Percentiles rank a stretch among this genome's conserved stretches.
These are phyloP conservation scores for Lasiodiplodia hormozganensis DNA, from an alignment of 2,329 filamentous ascomycete genomes.

Conservation along the genomic window DNA sequence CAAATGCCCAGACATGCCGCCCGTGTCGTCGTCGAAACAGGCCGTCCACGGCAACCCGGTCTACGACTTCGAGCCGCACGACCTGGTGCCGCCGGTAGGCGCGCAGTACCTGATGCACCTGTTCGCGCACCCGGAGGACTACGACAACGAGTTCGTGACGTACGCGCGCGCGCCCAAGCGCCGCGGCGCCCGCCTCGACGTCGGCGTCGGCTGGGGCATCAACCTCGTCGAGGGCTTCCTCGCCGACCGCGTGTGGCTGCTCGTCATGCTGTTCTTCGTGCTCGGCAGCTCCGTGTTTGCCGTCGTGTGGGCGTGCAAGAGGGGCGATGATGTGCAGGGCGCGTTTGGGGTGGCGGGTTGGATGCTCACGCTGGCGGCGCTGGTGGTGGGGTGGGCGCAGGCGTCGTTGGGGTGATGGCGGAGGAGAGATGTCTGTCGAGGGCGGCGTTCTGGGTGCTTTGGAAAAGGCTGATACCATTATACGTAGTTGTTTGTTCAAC, in stretches of 20 bases:
- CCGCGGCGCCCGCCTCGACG: slow-evolving; percentile 40
- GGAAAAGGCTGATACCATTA: background rate
- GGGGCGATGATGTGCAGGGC: slow-evolving; percentile 46
- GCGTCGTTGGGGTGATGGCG: slow-evolving; percentile 37
- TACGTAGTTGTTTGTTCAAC: background rate
- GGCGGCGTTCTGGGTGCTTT: background rate
- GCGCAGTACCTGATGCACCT: slow-evolving; percentile 47
- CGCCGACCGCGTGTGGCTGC: slow-evolving; percentile 44
- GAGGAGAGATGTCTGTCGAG: background rate
- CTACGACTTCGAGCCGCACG: slow-evolving; percentile 47
- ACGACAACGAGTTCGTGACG: slow-evolving; percentile 47
- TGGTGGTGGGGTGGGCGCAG: slow-evolving; percentile 44
- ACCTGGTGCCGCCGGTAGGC: slow-evolving; percentile 49
- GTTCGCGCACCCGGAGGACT: slow-evolving; percentile 49
- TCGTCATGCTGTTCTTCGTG: slow-evolving; percentile 39
- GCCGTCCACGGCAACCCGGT: slow-evolving; percentile 20
- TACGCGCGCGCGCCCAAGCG: slow-evolving; percentile 46
- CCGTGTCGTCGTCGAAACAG: slow-evolving; percentile 2
- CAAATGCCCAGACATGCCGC: slow-evolving; percentile 47
- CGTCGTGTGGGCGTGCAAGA: slow-evolving; percentile 40
- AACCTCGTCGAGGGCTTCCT: slow-evolving; percentile 49
- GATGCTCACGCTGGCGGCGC: slow-evolving; percentile 42
- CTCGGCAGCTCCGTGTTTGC: slow-evolving; percentile 46
- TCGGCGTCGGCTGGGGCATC: slow-evolving; percentile 49
- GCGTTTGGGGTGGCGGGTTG: slow-evolving; percentile 50